phyloP scores from a whole-genome alignment of 768 basidiomycete species.

The Aureoboletus auriporus region DNA sequence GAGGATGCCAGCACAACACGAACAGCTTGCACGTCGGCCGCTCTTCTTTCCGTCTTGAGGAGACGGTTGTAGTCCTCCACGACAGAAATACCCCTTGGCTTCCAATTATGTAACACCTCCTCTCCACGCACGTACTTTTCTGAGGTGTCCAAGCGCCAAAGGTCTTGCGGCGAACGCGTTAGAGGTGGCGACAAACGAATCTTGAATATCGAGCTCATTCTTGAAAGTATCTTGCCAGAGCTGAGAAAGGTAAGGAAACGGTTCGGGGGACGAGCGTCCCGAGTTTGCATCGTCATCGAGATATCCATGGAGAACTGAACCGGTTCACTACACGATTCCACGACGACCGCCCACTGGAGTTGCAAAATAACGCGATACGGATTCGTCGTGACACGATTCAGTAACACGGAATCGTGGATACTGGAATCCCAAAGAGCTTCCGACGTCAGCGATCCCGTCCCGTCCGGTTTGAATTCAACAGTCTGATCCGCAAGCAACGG shows the following conservation, averaged over 20 bases:
- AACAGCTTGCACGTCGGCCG: constrained; percentile 89
- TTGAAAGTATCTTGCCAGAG: constrained; percentile 70
- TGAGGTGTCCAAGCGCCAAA: constrained; percentile 94
- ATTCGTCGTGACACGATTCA: constrained; percentile 79
- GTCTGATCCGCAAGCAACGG: constrained; percentile 69
- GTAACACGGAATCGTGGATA: constrained; percentile 76
- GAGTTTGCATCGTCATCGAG: constrained; percentile 75
- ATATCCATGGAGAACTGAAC: constrained; percentile 88
- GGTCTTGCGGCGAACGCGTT: constrained; percentile 80
- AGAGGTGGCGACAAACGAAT: constrained; percentile 79
- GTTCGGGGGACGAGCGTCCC: constrained; percentile 83
- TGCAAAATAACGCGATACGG: constrained; percentile 80
- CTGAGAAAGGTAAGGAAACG: constrained; percentile 74
- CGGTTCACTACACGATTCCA: constrained; percentile 82
- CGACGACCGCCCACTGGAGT: constrained; percentile 70
- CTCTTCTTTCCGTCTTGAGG: constrained; percentile 64
- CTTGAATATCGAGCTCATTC: constrained; percentile 80
- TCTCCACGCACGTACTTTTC: constrained; percentile 95
- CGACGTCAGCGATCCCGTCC: constrained; percentile 66
- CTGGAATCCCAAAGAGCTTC: constrained; percentile 92
- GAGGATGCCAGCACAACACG: constrained; percentile 67
- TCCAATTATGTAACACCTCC: constrained; percentile 79
- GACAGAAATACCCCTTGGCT: constrained; percentile 80
- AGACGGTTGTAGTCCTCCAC: constrained; percentile 82
- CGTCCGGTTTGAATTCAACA: constrained; percentile 79